Evolutionary conservation across 768 basidiomycete genomes (phyloP).

Genomic region (Pleurotus sapidus): DNA sequence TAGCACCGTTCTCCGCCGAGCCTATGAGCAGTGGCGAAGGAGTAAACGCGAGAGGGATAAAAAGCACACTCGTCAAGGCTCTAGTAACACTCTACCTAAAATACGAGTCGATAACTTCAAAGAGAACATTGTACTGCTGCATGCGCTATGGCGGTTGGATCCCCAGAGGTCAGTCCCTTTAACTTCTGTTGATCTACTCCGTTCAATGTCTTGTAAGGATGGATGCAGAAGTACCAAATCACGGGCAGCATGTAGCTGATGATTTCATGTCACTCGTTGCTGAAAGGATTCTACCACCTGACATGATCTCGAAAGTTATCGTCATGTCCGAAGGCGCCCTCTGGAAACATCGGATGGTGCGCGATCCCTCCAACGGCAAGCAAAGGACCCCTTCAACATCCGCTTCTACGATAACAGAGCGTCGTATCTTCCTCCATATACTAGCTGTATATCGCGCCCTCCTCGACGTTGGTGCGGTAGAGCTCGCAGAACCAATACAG

Average conservation of each 20-base stretch:
- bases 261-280: constrained; percentile 63
- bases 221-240: constrained; percentile 43
- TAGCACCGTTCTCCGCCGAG: constrained; percentile 63
- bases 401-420: constrained; percentile 48
- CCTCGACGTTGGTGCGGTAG: constrained; percentile 59
- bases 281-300: constrained; percentile 68
- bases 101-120: constrained; percentile 64
- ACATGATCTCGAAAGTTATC: constrained; percentile 72
- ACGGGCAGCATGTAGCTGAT: constrained; percentile 44
- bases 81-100: constrained; percentile 39
- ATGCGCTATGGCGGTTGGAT: constrained; percentile 68
- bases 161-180: constrained; percentile 51
- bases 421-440: constrained; percentile 64
- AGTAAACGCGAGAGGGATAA: constrained; percentile 36
- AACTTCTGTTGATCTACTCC: constrained; percentile 6
- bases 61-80: constrained; percentile 10
- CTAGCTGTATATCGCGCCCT: constrained; percentile 62
- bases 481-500: constrained; percentile 56
- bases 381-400: constrained; percentile 24
- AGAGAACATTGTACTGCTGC: constrained; percentile 70
- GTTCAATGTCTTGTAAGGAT: constrained; percentile 32
- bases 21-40: constrained; percentile 56
- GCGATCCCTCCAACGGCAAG: constrained; percentile 34
- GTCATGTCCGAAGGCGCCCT: constrained; percentile 77
- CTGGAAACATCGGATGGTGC: constrained; percentile 81